Evolutionary conservation across 2,329 filamentous ascomycete species (phyloP).

Genomic region (Colletotrichum spinosum): DNA sequence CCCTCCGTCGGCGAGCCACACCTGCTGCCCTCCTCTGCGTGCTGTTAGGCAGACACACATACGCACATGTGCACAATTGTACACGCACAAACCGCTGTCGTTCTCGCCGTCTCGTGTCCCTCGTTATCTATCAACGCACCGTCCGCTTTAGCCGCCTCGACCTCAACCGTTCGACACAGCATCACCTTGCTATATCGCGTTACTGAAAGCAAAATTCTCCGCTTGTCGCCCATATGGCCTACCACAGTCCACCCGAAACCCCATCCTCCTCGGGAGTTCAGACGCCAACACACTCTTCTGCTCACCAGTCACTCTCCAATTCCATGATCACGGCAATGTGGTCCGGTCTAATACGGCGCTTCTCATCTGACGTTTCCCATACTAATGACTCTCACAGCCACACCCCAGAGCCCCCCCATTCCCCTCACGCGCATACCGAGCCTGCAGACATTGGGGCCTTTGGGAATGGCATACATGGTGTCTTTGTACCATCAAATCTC

Average conservation of each 20-base stretch:
- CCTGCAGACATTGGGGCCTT: constrained; percentile 31
- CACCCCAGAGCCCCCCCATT: constrained; percentile 38
- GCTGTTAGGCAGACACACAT: no score
- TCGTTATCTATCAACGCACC: no score
- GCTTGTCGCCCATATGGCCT: constrained; percentile 22
- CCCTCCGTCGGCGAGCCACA: no score
- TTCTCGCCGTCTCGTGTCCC: no score
- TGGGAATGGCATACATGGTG: constrained; percentile 64
- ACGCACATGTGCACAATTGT: no score
- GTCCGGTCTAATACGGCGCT: constrained; percentile 75
- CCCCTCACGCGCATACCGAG: constrained; percentile 42
- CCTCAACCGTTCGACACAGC: no score
- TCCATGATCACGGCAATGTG: constrained; percentile 55
- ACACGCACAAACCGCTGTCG: no score
- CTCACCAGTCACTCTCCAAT: constrained; percentile 44
- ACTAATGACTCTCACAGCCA: constrained; percentile 42
- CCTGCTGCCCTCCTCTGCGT: no score
- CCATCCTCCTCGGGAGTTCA: constrained; percentile 43
- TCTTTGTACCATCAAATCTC: constrained; percentile 67
- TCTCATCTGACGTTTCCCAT: constrained; percentile 61
- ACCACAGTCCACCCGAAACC: constrained; percentile 34
- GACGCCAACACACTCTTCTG: constrained; percentile 43
- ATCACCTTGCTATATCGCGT: no score
- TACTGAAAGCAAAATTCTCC: no score
- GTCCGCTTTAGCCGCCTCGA: no score